Evolutionary conservation across 75 land plant genomes (phyloP), one percentile per base, ranked within the genome.

Genomic region (Pinus tabuliformis): DNA sequence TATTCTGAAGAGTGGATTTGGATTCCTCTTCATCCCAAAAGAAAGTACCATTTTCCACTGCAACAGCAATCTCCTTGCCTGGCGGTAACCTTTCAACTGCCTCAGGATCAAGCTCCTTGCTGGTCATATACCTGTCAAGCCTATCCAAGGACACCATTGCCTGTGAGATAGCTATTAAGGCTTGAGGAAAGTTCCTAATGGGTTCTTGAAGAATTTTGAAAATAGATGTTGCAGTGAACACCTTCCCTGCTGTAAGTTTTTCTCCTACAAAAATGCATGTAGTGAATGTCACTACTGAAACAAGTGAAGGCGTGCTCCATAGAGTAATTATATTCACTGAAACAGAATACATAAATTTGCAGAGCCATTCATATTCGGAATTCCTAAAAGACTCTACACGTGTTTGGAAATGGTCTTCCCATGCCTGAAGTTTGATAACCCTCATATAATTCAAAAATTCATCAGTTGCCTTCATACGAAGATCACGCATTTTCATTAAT

Each of bases 381-480:
- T 77, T 80, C 39, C 99, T 82, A 58, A 87, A 81, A 58, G 77
- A 37, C 58, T 81, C 78, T 14, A 96, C 88, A 39, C 86, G 74
- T 61, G 77, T 85, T 59, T 74, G 84, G 82, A 96, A 96, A 28
- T 94, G 95, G 26, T 86, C 87, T 74, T 96, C 99, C 99, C 99
- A 96, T 4, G 95, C 98, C 75, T 97, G 99, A 70, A 92, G 87
- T 85, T 97, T 97, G 76, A 97, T 95, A 71, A 95, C 91, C 24
- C 92, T 85, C 99, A 94, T 94, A 81, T 87, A 84, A 73, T 83
- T 94, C 17, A 97, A 88, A 81, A 88, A 84, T 83, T 97, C 99
- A 77, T 91, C 95, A 3, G 91, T 92, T 15, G 98, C 95, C 83
- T 91, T 95, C 94, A 97, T 92, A 71, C 99, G 85, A 56, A 56